phyloP scores from a whole-genome alignment of 139 green algal species.

The Chlorella sp. region DNA sequence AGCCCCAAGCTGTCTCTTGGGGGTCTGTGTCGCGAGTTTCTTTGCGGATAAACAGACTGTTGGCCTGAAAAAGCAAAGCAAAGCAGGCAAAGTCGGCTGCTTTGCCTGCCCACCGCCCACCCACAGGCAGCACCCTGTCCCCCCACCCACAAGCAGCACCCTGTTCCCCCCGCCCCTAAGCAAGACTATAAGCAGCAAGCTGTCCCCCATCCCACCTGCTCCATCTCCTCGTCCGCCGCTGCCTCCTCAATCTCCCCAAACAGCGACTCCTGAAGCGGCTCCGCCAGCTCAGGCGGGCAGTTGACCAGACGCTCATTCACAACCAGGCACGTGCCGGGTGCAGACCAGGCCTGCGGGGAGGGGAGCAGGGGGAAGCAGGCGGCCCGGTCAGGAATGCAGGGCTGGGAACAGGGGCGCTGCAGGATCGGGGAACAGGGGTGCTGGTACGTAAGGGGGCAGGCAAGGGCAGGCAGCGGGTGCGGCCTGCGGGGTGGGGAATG shows the following conservation, averaged over 20 bases:
- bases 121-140: too few species aligned
- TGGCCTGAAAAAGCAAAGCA: too few species aligned
- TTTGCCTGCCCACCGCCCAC: too few species aligned
- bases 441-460: neutral
- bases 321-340: conserved; percentile 70
- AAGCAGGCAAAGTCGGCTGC: too few species aligned
- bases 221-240: conserved; percentile 68
- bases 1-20: too few species aligned
- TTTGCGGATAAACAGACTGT: too few species aligned
- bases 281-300: conserved; percentile 79
- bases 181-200: neutral
- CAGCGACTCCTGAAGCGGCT: conserved; percentile 84
- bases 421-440: neutral
- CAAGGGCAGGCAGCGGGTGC: neutral
- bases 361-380: neutral
- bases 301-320: conserved; percentile 93
- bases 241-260: conserved; percentile 81
- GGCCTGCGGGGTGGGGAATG: too few species aligned
- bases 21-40: too few species aligned
- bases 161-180: neutral
- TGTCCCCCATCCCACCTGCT: conserved; percentile 25
- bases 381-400: neutral
- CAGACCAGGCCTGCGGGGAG: conserved; percentile 55
- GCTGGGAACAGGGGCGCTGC: neutral
- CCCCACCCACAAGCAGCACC: neutral